Evolutionary conservation across 129 eudicot species (phyloP).

Genomic region (Arctium minus): DNA sequence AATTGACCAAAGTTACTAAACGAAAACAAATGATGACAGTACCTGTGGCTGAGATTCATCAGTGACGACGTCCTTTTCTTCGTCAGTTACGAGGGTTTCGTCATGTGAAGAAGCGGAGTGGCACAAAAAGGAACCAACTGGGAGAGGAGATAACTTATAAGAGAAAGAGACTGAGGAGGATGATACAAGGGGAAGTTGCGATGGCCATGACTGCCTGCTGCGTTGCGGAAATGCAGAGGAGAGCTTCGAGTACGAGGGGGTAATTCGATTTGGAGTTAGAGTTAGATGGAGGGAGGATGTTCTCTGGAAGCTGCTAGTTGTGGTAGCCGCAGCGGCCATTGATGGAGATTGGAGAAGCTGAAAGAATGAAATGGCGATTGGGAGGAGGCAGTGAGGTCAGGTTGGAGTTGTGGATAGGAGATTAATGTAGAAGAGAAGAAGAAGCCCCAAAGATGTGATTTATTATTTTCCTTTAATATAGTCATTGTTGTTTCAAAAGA

Average conservation of each 20-base stretch:
- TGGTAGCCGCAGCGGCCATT: slow-evolving; percentile 15
- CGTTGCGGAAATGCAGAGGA: slow-evolving; percentile 13
- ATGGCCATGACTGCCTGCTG: slow-evolving; percentile 20
- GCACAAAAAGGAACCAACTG: background rate
- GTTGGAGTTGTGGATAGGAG: slow-evolving; percentile 22
- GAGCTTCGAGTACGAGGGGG: slow-evolving; percentile 1
- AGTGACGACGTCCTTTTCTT: slow-evolving; percentile 6
- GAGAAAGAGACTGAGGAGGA: slow-evolving; percentile 14
- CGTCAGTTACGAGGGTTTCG: slow-evolving; percentile 31
- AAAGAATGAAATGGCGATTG: background rate
- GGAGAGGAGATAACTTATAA: slow-evolving; percentile 12
- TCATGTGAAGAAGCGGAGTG: slow-evolving; percentile 28
- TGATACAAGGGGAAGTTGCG: slow-evolving; percentile 10
- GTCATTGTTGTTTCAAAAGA: too few species aligned
- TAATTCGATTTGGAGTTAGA: background rate
- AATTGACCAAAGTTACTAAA: background rate
- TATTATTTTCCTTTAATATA: background rate
- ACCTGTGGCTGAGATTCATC: slow-evolving; percentile 31
- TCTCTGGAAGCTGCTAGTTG: background rate
- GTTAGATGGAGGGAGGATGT: background rate
- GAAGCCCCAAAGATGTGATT: background rate
- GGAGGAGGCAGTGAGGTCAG: background rate
- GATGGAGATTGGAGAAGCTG: background rate
- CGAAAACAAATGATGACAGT: background rate
- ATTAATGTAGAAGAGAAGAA: background rate